These are phyloP conservation scores for Zygotorulaspora mrakii DNA, from an alignment of 1,139 yeast genomes.

Conservation along the genomic window DNA sequence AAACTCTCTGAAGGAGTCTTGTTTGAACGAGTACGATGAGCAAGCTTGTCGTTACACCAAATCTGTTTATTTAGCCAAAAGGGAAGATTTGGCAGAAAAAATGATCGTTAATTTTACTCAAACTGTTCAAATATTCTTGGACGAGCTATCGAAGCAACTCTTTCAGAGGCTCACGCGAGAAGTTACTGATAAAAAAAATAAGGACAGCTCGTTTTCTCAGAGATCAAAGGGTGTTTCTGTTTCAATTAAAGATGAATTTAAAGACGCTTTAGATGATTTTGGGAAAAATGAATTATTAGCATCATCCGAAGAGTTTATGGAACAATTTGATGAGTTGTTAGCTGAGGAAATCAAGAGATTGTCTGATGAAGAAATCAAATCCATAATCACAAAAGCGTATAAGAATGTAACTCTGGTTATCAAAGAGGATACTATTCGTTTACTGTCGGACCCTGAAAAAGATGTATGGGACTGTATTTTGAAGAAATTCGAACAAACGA, in stretches of 20 bases:
- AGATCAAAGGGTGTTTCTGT: slow-evolving; percentile 23
- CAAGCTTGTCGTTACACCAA: slow-evolving; percentile 71
- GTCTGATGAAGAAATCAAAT: slow-evolving; percentile 26
- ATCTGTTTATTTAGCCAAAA: slow-evolving; percentile 62
- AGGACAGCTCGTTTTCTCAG: slow-evolving; percentile 23
- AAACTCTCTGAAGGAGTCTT: slow-evolving; percentile 42
- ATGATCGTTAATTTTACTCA: slow-evolving; percentile 45
- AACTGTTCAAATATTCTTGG: slow-evolving; percentile 20
- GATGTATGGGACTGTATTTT: slow-evolving; percentile 35
- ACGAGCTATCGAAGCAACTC: slow-evolving; percentile 13
- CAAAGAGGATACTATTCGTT: slow-evolving; percentile 29
- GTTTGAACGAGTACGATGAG: slow-evolving; percentile 55
- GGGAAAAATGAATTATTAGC: slow-evolving; percentile 16
- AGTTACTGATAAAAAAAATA: slow-evolving; percentile 15
- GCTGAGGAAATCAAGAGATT: slow-evolving; percentile 18
- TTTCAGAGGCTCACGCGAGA: slow-evolving; percentile 16
- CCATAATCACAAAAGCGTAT: slow-evolving; percentile 21
- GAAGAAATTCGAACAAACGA: slow-evolving; percentile 45
- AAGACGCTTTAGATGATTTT: slow-evolving; percentile 16
- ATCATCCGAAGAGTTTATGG: slow-evolving; percentile 15
- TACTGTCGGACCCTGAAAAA: slow-evolving; percentile 29
- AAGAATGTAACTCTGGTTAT: slow-evolving; percentile 25
- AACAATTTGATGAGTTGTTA: slow-evolving; percentile 13
- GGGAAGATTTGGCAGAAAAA: slow-evolving; percentile 45
- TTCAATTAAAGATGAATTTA: slow-evolving; percentile 12